Percentiles rank a stretch among this genome's conserved stretches.
These are phyloP conservation scores for Globisporangium megalacanthum DNA, from an alignment of 352 stramenopile species.

Conservation along the genomic window DNA sequence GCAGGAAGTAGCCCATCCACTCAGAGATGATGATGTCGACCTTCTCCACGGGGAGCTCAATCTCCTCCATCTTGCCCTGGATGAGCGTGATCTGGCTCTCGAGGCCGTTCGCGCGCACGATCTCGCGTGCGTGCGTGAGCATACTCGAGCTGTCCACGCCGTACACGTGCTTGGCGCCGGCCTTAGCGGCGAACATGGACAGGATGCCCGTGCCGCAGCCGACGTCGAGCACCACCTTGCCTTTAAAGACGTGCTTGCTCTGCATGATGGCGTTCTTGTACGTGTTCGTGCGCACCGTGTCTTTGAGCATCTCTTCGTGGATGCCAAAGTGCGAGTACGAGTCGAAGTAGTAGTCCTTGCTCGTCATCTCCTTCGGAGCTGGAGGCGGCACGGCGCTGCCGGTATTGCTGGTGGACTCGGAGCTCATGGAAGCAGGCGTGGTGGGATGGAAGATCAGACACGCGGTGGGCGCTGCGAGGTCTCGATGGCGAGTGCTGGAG, in stretches of 20 bases:
- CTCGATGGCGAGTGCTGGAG: constrained; percentile 2
- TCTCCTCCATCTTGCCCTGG: constrained; percentile 92
- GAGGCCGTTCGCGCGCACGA: constrained; percentile 94
- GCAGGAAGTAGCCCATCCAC: constrained; percentile 98
- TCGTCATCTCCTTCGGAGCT: constrained; percentile 60
- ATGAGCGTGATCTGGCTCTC: constrained; percentile 91
- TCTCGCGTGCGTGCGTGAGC: constrained; percentile 98
- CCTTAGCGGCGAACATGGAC: constrained; percentile 96
- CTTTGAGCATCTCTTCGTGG: constrained; percentile 94
- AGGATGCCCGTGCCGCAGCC: constrained; percentile 97
- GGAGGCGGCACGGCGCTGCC: constrained; percentile 5
- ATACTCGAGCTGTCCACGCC: constrained; percentile 94
- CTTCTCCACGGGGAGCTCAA: constrained; percentile 91
- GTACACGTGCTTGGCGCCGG: constrained; percentile 89
- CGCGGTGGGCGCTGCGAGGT: not conserved
- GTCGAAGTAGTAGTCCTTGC: constrained; percentile 98
- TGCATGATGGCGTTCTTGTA: constrained; percentile 98
- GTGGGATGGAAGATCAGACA: too few relatives aligned
- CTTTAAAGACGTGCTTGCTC: constrained; percentile 96
- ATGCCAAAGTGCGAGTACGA: constrained; percentile 98
- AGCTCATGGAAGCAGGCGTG: constrained; percentile 24
- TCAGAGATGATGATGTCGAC: constrained; percentile 98
- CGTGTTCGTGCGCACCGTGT: constrained; percentile 92
- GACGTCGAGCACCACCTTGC: constrained; percentile 97
- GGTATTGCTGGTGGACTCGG: constrained; percentile 7